Base-by-base conservation (phyloP, 805 yeast genomes). In the Metschnikowia drakensbergensis region DNA sequence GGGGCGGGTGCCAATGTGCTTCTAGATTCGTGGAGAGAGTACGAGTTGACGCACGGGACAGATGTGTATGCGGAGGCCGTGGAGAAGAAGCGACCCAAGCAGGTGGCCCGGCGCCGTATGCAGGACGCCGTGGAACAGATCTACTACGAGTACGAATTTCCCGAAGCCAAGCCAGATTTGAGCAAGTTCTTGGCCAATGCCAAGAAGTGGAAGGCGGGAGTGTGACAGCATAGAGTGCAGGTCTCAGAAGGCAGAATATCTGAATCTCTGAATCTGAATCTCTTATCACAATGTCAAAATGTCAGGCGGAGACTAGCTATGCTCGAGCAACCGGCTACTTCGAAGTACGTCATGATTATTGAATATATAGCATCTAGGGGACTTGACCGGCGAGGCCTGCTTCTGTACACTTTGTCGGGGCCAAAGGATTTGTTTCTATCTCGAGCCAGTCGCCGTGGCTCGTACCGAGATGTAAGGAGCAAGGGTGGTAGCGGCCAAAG, bases 11-110 rank as follows among this genome's bases (percentile, higher is more conserved):
- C 92, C 42, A 66, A 76, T 1, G 60, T 72, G 0, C 62, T 91
- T 6, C 65, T 83, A 11, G 83, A 86, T 46, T 81, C 87, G 1
- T 79, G 83, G 74, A 71, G 72, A 43, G 72, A 75, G 48, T 90
- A 86, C 65, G 96, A 89, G 58, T 56, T 66, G 36, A 63, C 62
- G 2, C 80, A 88, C 60, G 96, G 96, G 0, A 62, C 68, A 30
- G 62, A 50, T 0, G 71, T 67, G 5, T 55, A 77, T 0, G 53
- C 67, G 10, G 61, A 58, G 1, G 53, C 50, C 5, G 73, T 83
- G 4, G 61, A 61, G 6, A 63, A 63, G 27, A 76, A 83, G 53
- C 60, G 80, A 41, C 96, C 96, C 0, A 66, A 70, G 6, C 58
- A 76, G 8, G 76, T 77, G 17, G 79, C 73, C 53, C 72, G 75